These are phyloP conservation scores for Eutrema yunnanense DNA, from an alignment of 345 rosid genomes.

Conservation along the genomic window DNA sequence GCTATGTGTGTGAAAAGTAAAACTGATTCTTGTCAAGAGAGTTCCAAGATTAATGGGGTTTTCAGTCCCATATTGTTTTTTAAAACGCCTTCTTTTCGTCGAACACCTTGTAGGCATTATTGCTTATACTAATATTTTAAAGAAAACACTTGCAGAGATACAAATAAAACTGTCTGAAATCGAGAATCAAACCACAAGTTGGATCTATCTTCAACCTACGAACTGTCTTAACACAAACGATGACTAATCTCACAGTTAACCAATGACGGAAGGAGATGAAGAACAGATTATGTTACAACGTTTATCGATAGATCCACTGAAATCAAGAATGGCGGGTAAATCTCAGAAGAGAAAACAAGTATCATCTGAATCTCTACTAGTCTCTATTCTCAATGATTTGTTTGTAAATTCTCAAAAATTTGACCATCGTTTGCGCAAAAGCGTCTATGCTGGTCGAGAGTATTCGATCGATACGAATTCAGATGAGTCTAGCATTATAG, in stretches of 20 bases:
- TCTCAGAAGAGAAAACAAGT: conserved; percentile 30
- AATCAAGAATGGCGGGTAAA: conserved; percentile 28
- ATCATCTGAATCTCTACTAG: conserved; percentile 40
- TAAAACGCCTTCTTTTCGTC: not conserved
- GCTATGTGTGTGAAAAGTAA: no score
- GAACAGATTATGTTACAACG: not conserved
- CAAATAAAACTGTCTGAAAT: not conserved
- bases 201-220: not conserved
- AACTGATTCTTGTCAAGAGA: no score
- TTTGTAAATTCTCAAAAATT: conserved; percentile 41
- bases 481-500: conserved; percentile 50
- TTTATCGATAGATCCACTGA: conserved; percentile 19
- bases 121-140: not conserved
- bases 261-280: not conserved
- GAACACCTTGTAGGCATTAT: not conserved
- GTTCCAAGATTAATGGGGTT: no score
- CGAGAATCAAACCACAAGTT: not conserved
- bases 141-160: not conserved
- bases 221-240: not conserved
- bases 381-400: conserved; percentile 47
- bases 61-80: no score
- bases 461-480: conserved; percentile 24
- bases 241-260: not conserved
- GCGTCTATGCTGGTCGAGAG: not conserved
- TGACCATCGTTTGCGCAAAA: conserved; percentile 35